These are phyloP conservation scores for Wickerhamiella infanticola DNA, from an alignment of 1,139 yeast genomes.

Conservation along the genomic window DNA sequence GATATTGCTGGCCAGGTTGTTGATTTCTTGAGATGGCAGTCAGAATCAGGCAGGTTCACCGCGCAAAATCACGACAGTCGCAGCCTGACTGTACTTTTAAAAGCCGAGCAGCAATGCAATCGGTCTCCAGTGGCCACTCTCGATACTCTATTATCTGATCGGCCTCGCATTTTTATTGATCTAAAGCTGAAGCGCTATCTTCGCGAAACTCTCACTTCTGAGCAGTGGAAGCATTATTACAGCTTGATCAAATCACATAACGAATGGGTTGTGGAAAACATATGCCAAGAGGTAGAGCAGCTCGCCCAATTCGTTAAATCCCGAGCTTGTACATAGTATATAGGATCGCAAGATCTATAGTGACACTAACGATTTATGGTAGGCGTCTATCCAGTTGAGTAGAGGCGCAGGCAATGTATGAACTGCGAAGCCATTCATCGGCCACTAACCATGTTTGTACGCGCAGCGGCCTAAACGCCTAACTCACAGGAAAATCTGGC, in stretches of 20 bases:
- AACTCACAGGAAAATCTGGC: background rate
- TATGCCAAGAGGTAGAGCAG: background rate
- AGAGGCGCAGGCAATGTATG: no score
- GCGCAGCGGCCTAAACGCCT: no score
- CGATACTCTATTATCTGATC: background rate
- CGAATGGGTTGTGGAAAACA: background rate
- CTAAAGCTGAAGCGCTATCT: background rate
- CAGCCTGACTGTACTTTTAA: slow-evolving; percentile 8
- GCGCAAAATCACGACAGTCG: slow-evolving; percentile 11
- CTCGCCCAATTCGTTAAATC: background rate
- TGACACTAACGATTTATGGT: no score
- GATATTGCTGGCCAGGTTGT: slow-evolving; percentile 7
- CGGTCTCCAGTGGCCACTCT: slow-evolving; percentile 2
- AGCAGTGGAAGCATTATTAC: background rate
- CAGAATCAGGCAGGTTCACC: slow-evolving; percentile 3
- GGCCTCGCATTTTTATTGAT: slow-evolving; percentile 1
- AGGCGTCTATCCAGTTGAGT: no score
- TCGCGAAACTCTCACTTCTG: background rate
- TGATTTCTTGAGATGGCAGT: slow-evolving; percentile 9
- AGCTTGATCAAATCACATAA: background rate
- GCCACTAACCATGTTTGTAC: no score
- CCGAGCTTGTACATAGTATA: background rate
- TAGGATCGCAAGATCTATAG: background rate
- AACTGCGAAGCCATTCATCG: no score
- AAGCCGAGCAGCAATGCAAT: slow-evolving; percentile 1